A percentile compares a stretch with the other conserved stretches of the same genome.
Evolutionary conservation across 2,329 filamentous ascomycete species (phyloP).

Genomic region (Leptosphaerulina australis): DNA sequence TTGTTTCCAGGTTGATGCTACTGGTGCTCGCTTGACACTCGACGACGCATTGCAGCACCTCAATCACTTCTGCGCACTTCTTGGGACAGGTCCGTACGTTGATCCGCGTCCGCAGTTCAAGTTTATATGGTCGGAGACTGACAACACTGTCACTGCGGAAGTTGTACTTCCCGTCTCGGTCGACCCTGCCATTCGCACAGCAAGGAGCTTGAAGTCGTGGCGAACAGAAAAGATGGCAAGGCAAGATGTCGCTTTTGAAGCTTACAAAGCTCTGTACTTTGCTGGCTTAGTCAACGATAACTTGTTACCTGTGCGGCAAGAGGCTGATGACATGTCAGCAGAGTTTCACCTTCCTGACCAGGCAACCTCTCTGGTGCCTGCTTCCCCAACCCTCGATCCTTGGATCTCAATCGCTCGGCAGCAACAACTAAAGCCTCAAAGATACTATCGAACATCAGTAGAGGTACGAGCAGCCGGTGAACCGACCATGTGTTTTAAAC

Average conservation of each 20-base stretch:
- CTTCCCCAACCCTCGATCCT: conserved; percentile 37
- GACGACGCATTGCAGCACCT: conserved; percentile 78
- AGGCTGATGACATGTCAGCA: conserved; percentile 23
- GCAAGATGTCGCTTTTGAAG: conserved; percentile 83
- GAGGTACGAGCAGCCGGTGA: conserved; percentile 20
- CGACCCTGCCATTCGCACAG: conserved; percentile 63
- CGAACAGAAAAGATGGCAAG: conserved; percentile 71
- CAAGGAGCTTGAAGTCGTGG: conserved; percentile 65
- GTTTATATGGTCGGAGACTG: conserved; percentile 50
- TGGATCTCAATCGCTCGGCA: conserved; percentile 32
- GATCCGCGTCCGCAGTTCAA: conserved; percentile 73
- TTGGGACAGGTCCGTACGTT: conserved; percentile 65
- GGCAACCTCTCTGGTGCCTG: conserved; percentile 35
- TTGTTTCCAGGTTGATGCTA: conserved; percentile 29
- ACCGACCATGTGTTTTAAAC: conserved; percentile 26
- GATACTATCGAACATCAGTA: conserved; percentile 31
- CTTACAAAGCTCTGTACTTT: conserved; percentile 72
- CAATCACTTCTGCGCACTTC: conserved; percentile 75
- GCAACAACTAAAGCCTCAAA: conserved; percentile 18
- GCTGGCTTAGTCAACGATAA: conserved; percentile 78
- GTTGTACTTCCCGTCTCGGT: conserved; percentile 76
- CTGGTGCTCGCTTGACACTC: conserved; percentile 70
- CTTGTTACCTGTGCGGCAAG: conserved; percentile 66
- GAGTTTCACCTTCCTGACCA: conserved; percentile 36
- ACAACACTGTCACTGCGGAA: conserved; percentile 57